Percentiles rank a stretch among this genome's conserved stretches.
Evolutionary conservation across 192 early-diverging fungal genomes (phyloP).

Genomic region (Umbelopsis sp.): DNA sequence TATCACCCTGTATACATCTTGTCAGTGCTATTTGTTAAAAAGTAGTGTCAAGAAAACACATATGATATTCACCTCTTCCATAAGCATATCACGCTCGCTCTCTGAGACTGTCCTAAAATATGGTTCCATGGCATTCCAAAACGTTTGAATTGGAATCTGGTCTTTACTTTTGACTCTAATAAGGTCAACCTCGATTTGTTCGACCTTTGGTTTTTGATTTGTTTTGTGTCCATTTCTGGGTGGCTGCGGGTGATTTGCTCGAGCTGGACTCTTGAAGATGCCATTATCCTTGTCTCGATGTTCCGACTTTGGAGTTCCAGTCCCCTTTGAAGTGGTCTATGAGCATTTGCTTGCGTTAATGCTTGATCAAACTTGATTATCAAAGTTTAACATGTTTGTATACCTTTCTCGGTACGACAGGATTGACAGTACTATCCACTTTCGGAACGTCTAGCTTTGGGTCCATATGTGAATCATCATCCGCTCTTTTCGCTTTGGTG

Average conservation of each 20-base stretch:
- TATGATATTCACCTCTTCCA: slow-evolving; percentile 54
- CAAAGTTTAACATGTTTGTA: background rate
- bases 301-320: background rate
- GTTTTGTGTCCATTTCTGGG: background rate
- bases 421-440: background rate
- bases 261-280: background rate
- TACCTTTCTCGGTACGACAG: slow-evolving; percentile 1
- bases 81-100: slow-evolving; percentile 75
- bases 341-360: background rate
- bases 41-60: slow-evolving; percentile 20
- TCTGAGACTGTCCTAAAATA: slow-evolving; percentile 81
- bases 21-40: background rate
- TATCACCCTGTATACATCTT: slow-evolving; percentile 31
- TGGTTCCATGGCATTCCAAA: slow-evolving; percentile 83
- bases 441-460: background rate
- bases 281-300: background rate
- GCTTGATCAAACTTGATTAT: background rate
- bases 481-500: background rate
- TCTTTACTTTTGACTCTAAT: slow-evolving; percentile 40
- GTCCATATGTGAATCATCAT: background rate
- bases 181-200: slow-evolving; percentile 23
- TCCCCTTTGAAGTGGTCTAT: background rate
- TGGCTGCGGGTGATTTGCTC: background rate
- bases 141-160: slow-evolving; percentile 84
- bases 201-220: slow-evolving; percentile 1